Evolutionary conservation across 1,284 basidiomycete genomes (phyloP).

Genomic region (Pseudozyma sp.): DNA sequence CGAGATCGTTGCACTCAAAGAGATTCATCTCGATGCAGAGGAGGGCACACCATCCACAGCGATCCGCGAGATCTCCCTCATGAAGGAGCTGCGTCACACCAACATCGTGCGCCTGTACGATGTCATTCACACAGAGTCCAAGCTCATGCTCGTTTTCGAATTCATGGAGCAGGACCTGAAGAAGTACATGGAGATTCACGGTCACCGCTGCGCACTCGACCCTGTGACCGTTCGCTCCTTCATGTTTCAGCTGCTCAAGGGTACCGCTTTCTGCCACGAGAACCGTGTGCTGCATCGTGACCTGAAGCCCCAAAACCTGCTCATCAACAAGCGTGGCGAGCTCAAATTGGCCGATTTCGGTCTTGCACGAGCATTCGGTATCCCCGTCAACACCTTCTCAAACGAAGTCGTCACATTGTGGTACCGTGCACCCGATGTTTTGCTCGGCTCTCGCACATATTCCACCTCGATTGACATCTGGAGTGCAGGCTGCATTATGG

Average conservation of each 20-base stretch:
- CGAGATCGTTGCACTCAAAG: slow-evolving; percentile 76
- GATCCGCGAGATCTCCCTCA: slow-evolving; percentile 93
- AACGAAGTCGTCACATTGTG: slow-evolving; percentile 84
- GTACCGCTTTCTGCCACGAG: slow-evolving; percentile 98
- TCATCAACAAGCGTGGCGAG: slow-evolving; percentile 98
- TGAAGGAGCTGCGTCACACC: slow-evolving; percentile 95
- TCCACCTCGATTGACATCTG: slow-evolving; percentile 99
- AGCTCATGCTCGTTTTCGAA: slow-evolving; percentile 98
- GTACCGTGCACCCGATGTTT: slow-evolving; percentile 98
- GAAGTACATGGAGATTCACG: slow-evolving; percentile 99
- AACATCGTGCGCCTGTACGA: slow-evolving; percentile 97
- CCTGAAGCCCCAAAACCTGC: slow-evolving; percentile 95
- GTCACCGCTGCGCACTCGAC: slow-evolving; percentile 92
- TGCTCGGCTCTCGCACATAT: slow-evolving; percentile 96
- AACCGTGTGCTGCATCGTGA: slow-evolving; percentile 97
- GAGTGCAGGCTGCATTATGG: slow-evolving; percentile 99
- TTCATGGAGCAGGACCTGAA: slow-evolving; percentile 98
- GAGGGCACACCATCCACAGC: slow-evolving; percentile 94
- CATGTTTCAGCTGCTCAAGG: slow-evolving; percentile 97
- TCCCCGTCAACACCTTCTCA: slow-evolving; percentile 68
- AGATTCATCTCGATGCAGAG: slow-evolving; percentile 94
- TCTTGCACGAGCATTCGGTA: slow-evolving; percentile 82
- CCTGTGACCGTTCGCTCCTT: slow-evolving; percentile 93
- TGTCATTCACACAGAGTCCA: slow-evolving; percentile 94
- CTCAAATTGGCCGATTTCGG: slow-evolving; percentile 88